phyloP scores from a whole-genome alignment of 2,329 filamentous ascomycete genomes.

The Aspergillus udagawae region DNA sequence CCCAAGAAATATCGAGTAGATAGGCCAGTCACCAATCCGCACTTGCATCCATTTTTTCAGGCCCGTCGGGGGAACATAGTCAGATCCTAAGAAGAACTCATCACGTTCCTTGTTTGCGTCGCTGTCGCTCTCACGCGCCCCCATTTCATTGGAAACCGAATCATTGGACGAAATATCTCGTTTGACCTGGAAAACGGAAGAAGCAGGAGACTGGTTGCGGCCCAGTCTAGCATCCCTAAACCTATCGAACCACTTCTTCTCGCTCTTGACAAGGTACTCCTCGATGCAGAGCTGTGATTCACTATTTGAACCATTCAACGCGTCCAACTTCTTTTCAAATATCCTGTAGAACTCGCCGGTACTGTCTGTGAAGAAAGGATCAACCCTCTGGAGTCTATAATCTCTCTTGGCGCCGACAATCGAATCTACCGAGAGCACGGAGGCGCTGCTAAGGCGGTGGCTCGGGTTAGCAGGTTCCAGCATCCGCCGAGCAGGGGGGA shows the following conservation, averaged over 20 bases:
- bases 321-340: conserved; percentile 56
- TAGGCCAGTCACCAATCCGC: conserved; percentile 60
- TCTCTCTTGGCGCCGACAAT: conserved; percentile 60
- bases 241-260: conserved; percentile 63
- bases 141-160: conserved; percentile 37
- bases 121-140: conserved; percentile 32
- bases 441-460: conserved; percentile 39
- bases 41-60: conserved; percentile 53
- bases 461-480: conserved; percentile 20
- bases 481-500: conserved; percentile 26
- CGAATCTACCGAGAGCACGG: conserved; percentile 52
- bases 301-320: conserved; percentile 55
- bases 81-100: conserved; percentile 53
- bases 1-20: conserved; percentile 60
- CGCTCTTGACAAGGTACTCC: conserved; percentile 59
- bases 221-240: conserved; percentile 58
- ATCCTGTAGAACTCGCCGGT: conserved; percentile 58
- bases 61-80: conserved; percentile 56
- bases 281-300: conserved; percentile 60
- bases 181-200: conserved; percentile 30
- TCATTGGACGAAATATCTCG: conserved; percentile 33
- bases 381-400: conserved; percentile 62
- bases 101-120: conserved; percentile 41
- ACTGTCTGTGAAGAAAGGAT: conserved; percentile 64
- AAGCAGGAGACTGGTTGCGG: conserved; percentile 41